A percentile compares a stretch with the other conserved stretches of the same genome.
Evolutionary conservation across 805 yeast genomes (phyloP).

Genomic region (Brettanomyces custersianus): DNA sequence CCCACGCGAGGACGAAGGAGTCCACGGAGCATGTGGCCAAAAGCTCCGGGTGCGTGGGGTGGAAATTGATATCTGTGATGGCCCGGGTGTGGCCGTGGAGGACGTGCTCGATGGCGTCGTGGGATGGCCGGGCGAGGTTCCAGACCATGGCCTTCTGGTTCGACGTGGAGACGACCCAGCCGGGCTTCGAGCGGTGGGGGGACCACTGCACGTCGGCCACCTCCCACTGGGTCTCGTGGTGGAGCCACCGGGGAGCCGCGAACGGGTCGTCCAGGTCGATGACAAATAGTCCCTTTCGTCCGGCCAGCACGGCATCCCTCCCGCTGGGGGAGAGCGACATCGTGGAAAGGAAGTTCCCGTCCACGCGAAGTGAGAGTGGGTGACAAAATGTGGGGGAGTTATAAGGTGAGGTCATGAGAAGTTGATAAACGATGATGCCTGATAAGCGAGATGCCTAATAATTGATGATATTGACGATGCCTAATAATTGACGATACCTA

Average conservation of each 20-base stretch:
- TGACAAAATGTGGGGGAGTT: conserved; percentile 64
- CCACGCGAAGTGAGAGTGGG: conserved; percentile 75
- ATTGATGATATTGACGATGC: too few species aligned
- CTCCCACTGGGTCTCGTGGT: conserved; percentile 92
- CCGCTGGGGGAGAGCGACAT: conserved; percentile 87
- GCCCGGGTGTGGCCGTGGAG: conserved; percentile 89
- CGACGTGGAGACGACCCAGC: conserved; percentile 89
- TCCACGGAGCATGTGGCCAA: conserved; percentile 92
- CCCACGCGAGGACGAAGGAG: conserved; percentile 85
- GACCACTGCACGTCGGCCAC: conserved; percentile 99
- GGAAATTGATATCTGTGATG: conserved; percentile 91
- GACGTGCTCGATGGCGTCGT: conserved; percentile 73
- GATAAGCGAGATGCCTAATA: too few species aligned
- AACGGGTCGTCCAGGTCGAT: conserved; percentile 95
- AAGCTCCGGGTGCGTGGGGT: conserved; percentile 75
- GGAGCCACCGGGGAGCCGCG: conserved; percentile 89
- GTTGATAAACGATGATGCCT: too few species aligned
- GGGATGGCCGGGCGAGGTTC: conserved; percentile 64
- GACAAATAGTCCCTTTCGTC: conserved; percentile 71
- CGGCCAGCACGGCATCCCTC: conserved; percentile 88
- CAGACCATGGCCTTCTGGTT: conserved; percentile 94
- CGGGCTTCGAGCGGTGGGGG: conserved; percentile 75
- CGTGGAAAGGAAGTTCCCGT: conserved; percentile 79
- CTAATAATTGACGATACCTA: too few species aligned
- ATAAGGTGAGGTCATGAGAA: conserved; percentile 20